Evolutionary conservation across 1,284 basidiomycete species (phyloP), one percentile per base, ranked within the genome.

Genomic region (Entoloma clypeatum): DNA sequence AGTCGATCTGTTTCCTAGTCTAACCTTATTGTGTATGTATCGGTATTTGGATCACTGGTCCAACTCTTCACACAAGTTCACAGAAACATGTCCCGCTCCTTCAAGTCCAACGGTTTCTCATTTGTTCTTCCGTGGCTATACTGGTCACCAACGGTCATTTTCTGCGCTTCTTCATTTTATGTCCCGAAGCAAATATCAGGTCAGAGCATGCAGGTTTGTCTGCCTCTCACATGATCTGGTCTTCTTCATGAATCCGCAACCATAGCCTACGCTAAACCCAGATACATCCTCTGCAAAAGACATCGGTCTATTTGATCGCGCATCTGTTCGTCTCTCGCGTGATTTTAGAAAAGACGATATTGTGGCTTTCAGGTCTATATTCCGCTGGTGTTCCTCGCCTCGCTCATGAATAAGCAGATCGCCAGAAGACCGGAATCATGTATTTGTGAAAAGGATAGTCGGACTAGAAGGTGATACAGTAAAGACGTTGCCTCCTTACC

Each of bases 231-330:
- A 8, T 25, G 31, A 47, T 11, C 45, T 22, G 7, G 21, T 26
- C 10, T 23, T n/a, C 23, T n/a, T 34, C 31, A 29, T 43, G 14
- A 47, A 31, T 19, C n/a, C 39, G 41, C 44, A 45, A 52, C 74
- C 68, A 55, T 68, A 88, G 85, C 85, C 86, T 32, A 86, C 82
- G 21, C 67, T 88, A 40, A 88, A 88, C 55, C 86, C 85, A 23
- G 77, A 86, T 53, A 69, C 69, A 5, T 86, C 82, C 7, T 29
- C 55, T 5, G 75, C 67, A 68, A 67, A 69, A 43, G 86, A 88
- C 54, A 56, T 84, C 27, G 81, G 71, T 6, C 44, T 87, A 11
- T 86, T 86, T 52, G 74, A 83, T 59, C 72, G 73, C 7, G 60
- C 68, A 47, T 67, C 72, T 1, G 55, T 77, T 5, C 60, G 60